A percentile compares a stretch with the other conserved stretches of the same genome.
These are phyloP conservation scores for Nymphaea colorata DNA, from an alignment of 164 flowering plant genomes.

Conservation along the genomic window DNA sequence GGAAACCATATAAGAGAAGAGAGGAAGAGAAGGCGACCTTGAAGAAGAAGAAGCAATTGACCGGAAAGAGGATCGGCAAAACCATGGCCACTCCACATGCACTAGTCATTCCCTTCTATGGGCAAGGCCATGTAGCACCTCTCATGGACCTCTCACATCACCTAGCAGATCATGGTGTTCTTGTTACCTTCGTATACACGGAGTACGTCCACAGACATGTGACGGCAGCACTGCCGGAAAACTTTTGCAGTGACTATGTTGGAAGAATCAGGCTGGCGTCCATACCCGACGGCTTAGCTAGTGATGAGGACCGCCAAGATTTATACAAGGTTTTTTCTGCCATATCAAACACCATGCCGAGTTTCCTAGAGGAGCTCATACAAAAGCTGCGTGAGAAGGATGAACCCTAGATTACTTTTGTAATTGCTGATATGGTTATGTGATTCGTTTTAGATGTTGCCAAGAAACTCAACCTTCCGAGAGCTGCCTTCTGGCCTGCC, in stretches of 20 bases:
- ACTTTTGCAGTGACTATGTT: neutral
- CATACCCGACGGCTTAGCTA: slow-evolving; percentile 11
- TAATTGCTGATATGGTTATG: slow-evolving; percentile 16
- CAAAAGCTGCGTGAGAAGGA: neutral
- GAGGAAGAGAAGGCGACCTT: too few species aligned
- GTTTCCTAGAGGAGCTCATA: slow-evolving; percentile 10
- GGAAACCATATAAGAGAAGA: too few species aligned
- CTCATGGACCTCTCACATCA: slow-evolving; percentile 18
- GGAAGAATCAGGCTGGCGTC: slow-evolving; percentile 4
- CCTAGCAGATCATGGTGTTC: slow-evolving; percentile 17
- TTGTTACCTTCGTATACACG: slow-evolving; percentile 9
- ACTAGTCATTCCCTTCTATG: slow-evolving; percentile 12
- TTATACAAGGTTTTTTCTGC: neutral
- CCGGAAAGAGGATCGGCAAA: neutral
- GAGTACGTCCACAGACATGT: slow-evolving; percentile 2
- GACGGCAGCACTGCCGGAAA: neutral
- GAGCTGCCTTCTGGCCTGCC: slow-evolving; percentile 11
- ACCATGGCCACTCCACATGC: slow-evolving; percentile 15
- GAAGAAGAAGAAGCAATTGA: too few species aligned
- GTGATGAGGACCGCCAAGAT: slow-evolving; percentile 7
- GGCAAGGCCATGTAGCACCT: slow-evolving; percentile 19
- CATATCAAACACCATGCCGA: slow-evolving; percentile 11
- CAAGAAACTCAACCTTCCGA: slow-evolving; percentile 13
- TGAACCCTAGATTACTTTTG: slow-evolving; percentile 11
- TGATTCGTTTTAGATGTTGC: slow-evolving; percentile 17